Evolutionary conservation across 768 basidiomycete species (phyloP).

Genomic region (Lentinula sp.): DNA sequence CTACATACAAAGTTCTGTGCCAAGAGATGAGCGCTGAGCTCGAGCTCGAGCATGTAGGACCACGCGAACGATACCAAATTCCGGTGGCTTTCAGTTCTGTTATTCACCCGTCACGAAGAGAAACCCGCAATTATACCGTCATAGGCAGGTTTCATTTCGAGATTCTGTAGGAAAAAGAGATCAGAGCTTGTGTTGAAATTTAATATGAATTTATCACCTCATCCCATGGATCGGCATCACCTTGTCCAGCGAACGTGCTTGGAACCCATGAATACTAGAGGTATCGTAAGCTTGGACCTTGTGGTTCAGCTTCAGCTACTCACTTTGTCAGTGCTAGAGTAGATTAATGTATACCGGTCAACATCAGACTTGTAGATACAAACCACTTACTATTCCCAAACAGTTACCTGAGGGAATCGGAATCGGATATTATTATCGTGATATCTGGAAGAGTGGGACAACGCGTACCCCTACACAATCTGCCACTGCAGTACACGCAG

Average conservation of each 20-base stretch:
- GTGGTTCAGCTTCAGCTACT: background rate
- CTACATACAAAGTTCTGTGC: no score
- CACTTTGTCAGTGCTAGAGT: constrained; percentile 7
- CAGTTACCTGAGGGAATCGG: background rate
- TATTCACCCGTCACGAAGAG: background rate
- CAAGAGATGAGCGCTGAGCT: no score
- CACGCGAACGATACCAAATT: no score
- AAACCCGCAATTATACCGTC: constrained; percentile 37
- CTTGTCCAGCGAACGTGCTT: constrained; percentile 29
- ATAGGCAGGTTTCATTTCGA: constrained; percentile 38
- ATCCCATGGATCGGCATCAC: constrained; percentile 34
- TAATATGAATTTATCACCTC: constrained; percentile 15
- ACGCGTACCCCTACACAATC: constrained; percentile 17
- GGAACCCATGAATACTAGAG: constrained; percentile 34
- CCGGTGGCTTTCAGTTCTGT: no score
- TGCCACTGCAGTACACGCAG: constrained; percentile 26
- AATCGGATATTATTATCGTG: background rate
- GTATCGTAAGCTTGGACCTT: background rate
- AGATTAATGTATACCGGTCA: background rate
- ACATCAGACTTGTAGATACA: background rate
- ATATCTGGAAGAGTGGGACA: background rate
- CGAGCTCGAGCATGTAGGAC: no score
- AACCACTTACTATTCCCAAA: constrained; percentile 8
- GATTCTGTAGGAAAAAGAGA: constrained; percentile 21
- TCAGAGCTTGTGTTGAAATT: background rate